Evolutionary conservation across 2,329 filamentous ascomycete species (phyloP), one percentile per base, ranked within the genome.

Genomic region (Ascochyta lentis): DNA sequence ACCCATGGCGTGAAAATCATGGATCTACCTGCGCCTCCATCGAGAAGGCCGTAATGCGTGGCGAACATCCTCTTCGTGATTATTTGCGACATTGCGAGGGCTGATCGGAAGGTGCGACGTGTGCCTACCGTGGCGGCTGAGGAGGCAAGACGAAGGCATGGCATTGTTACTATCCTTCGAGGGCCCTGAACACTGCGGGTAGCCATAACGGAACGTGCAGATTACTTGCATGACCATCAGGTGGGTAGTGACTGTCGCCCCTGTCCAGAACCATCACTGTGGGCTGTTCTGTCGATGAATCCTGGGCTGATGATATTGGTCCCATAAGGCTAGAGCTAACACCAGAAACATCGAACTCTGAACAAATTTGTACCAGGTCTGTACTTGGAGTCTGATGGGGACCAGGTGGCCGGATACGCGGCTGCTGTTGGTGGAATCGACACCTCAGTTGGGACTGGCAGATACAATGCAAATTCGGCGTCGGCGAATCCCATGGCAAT

Each of bases 401-500:
- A 51, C 37, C 53, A 48, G 47, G 53, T 56, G 53, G 42, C 19
- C 38, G 38, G 42, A 56, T 44, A 35, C 53, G 16, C 31, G 38
- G 39, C 33, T 56, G 43, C 47, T 47, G 53, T 56, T 56, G 53
- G 53, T 40, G 34, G 42, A 56, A 41, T 16, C 39, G 38, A 38
- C 47, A 23, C 29, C 24, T 50, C 47, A 42, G 37, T 23, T 49
- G 52, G 29, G 31, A 49, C 38, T 49, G 46, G 23, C 33, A 35
- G 19, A 23, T 23, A 33, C 40, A 34, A 46, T 45, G 34, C 45
- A 45, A 49, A 34, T 38, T 49, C 34, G 26, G 45, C 43, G 24
- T 56, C 53, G 47, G 53, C 50, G 44, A 56, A 12, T 13, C 42
- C 47, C 47, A 47, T 24, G n/a, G 24, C 53, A 49, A 9, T 13